A percentile compares a stretch with the other conserved stretches of the same genome.
These are phyloP conservation scores for Xanthoceras sorbifolium DNA, from an alignment of 345 rosid genomes.

Conservation along the genomic window DNA sequence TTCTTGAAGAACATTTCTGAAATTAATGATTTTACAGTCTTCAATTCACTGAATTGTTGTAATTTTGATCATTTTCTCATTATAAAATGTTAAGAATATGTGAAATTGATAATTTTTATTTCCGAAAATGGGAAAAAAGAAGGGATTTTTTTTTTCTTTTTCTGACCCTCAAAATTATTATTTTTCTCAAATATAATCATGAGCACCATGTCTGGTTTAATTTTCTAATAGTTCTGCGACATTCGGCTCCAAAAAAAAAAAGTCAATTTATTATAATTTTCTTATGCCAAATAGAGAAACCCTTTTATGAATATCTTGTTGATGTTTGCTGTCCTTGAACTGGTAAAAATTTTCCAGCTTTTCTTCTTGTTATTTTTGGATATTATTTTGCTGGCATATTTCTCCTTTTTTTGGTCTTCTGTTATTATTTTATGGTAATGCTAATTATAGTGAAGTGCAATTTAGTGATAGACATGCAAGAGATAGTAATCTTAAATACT, in stretches of 20 bases:
- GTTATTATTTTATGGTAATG: background rate
- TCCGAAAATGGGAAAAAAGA: background rate
- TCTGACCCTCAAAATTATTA: background rate
- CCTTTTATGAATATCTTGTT: slow-evolving; percentile 8
- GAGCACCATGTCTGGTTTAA: background rate
- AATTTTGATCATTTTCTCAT: background rate
- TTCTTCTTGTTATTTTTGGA: slow-evolving; percentile 16
- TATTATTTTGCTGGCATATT: slow-evolving; percentile 22
- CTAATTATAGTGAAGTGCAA: slow-evolving; percentile 4
- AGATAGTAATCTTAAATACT: background rate
- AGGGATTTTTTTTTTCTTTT: background rate
- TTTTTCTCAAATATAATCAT: slow-evolving; percentile 10
- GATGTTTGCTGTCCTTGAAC: slow-evolving; percentile 17
- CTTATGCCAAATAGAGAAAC: slow-evolving; percentile 16
- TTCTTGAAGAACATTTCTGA: background rate
- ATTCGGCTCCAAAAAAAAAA: background rate
- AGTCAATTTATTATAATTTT: background rate
- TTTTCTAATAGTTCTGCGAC: background rate
- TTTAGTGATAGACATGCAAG: slow-evolving; percentile 14
- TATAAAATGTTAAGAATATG: no score
- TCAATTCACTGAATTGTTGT: background rate
- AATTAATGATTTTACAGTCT: background rate
- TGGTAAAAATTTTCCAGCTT: slow-evolving; percentile 22
- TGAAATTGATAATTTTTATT: no score
- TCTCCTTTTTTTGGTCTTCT: slow-evolving; percentile 2